Conservation (phyloP, 208 protist genomes). For the Trichomonas vaginalis region DNA sequence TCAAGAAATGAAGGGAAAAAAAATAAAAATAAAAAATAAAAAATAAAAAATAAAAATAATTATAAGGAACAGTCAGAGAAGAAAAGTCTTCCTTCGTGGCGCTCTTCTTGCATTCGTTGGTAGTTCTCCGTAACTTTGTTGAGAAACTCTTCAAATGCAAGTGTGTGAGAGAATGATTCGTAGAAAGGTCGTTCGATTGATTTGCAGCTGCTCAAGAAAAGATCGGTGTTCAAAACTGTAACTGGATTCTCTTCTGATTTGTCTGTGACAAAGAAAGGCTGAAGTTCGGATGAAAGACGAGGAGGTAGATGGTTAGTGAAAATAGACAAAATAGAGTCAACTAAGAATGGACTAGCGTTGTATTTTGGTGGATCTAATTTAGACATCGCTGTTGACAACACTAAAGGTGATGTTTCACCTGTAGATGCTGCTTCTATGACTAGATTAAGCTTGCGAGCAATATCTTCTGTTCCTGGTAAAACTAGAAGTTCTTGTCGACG, state of each 20-base stretch:
- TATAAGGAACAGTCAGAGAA: background rate
- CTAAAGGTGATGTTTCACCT: background rate
- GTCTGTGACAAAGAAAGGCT: background rate
- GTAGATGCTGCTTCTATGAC: background rate
- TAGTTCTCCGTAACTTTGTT: background rate
- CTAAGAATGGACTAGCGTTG: background rate
- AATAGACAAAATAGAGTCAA: background rate
- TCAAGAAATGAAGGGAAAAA: no score
- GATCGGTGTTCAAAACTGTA: background rate
- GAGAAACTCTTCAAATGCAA: background rate
- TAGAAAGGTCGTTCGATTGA: background rate
- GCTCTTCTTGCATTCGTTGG: background rate
- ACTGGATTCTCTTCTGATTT: background rate
- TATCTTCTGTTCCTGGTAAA: background rate
- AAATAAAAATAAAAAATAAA: no score
- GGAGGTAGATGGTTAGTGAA: background rate
- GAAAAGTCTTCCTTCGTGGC: background rate
- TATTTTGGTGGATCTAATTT: background rate
- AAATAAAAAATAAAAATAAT: background rate
- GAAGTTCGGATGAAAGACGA: background rate
- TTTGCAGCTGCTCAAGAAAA: background rate
- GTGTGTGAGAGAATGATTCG: background rate
- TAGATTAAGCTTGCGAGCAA: background rate
- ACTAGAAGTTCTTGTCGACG: background rate
- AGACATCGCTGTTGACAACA: background rate